phyloP scores from a whole-genome alignment of 129 eudicot species.

The Cynara cardunculus region DNA sequence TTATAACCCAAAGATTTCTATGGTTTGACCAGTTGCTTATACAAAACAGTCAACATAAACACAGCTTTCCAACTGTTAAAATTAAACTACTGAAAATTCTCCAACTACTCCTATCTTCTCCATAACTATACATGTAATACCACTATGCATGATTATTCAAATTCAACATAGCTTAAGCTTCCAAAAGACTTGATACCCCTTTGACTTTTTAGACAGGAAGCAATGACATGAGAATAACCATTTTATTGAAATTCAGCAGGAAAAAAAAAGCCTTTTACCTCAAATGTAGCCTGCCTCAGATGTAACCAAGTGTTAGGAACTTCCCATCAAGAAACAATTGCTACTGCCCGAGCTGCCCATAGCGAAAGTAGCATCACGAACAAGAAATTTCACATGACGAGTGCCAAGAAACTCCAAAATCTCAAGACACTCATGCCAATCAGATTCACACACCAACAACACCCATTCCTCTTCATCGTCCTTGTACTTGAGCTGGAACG shows the following conservation, averaged over 20 bases:
- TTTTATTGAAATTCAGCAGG: slow-evolving; percentile 16
- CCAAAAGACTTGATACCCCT: slow-evolving; percentile 12
- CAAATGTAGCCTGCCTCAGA: not conserved
- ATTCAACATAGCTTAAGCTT: slow-evolving; percentile 17
- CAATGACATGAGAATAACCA: slow-evolving; percentile 25
- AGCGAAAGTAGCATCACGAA: slow-evolving; percentile 44
- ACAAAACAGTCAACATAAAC: slow-evolving; percentile 21
- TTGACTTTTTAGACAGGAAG: slow-evolving; percentile 18
- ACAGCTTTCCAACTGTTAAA: not conserved
- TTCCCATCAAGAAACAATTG: slow-evolving; percentile 48
- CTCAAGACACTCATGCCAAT: slow-evolving; percentile 79
- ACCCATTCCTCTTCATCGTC: slow-evolving; percentile 97
- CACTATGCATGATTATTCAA: slow-evolving; percentile 28
- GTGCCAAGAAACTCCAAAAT: slow-evolving; percentile 70
- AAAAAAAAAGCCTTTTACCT: slow-evolving; percentile 14
- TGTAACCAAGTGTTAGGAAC: slow-evolving; percentile 14
- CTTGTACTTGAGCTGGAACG: slow-evolving; percentile 79
- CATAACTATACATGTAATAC: slow-evolving; percentile 29
- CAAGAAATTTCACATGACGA: slow-evolving; percentile 54
- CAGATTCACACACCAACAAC: slow-evolving; percentile 75
- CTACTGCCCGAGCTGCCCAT: slow-evolving; percentile 68
- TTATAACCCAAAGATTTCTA: slow-evolving; percentile 5
- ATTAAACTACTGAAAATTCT: slow-evolving; percentile 16
- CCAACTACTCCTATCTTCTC: slow-evolving; percentile 30
- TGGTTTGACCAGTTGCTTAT: slow-evolving; percentile 22